Conservation (phyloP, 2,329 filamentous ascomycete genomes). For the Phaeosphaeriaceae sp. region DNA sequence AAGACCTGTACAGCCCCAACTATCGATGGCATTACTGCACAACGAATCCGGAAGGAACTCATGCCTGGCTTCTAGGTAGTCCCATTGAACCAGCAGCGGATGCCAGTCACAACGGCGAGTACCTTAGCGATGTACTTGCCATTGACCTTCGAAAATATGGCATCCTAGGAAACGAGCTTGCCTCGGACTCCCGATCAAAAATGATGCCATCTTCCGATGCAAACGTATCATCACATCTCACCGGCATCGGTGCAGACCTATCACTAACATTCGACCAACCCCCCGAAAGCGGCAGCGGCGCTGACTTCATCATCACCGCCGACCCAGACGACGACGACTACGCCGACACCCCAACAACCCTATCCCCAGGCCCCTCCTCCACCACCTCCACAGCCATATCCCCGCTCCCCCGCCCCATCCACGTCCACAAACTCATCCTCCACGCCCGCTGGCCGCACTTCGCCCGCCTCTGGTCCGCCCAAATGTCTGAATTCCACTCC, state of each 20-base stretch:
- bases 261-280: slow-evolving; percentile 85
- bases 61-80: slow-evolving; percentile 95
- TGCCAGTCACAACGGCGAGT: slow-evolving; percentile 80
- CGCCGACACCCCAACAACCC: slow-evolving; percentile 61
- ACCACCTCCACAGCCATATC: slow-evolving; percentile 40
- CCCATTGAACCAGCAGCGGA: slow-evolving; percentile 73
- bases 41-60: slow-evolving; percentile 92
- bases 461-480: slow-evolving; percentile 84
- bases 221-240: slow-evolving; percentile 58
- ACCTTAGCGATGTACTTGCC: slow-evolving; percentile 91
- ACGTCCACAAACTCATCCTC: slow-evolving; percentile 93
- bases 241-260: slow-evolving; percentile 81
- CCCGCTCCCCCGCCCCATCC: slow-evolving; percentile 75
- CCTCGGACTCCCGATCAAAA: slow-evolving; percentile 51
- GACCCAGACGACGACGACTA: slow-evolving; percentile 76
- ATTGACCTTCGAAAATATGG: slow-evolving; percentile 93
- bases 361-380: slow-evolving; percentile 45
- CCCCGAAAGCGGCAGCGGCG: slow-evolving; percentile 82
- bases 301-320: slow-evolving; percentile 91
- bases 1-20: slow-evolving; percentile 88
- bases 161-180: slow-evolving; percentile 79
- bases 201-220: slow-evolving; percentile 58
- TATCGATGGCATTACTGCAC: slow-evolving; percentile 99
- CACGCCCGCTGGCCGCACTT: slow-evolving; percentile 98
- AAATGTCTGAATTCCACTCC: slow-evolving; percentile 97